A percentile compares a stretch with the other conserved stretches of the same genome.
phyloP scores from a whole-genome alignment of 805 yeast genomes.

The Hanseniaspora thailandica region DNA sequence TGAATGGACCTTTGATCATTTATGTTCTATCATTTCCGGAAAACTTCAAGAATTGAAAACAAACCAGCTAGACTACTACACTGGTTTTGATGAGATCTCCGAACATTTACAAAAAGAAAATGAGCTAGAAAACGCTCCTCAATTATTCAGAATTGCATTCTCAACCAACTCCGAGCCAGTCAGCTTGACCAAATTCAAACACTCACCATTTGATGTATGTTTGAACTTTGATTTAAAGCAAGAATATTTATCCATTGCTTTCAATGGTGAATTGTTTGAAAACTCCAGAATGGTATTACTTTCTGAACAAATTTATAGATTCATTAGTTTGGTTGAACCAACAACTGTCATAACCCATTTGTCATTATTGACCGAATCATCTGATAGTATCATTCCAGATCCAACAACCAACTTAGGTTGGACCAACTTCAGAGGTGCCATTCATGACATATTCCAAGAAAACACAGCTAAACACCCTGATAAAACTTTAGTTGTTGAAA shows the following conservation, averaged over 20 bases:
- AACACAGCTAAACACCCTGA: constrained; percentile 81
- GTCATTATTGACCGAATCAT: constrained; percentile 58
- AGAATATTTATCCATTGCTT: constrained; percentile 28
- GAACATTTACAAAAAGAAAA: constrained; percentile 38
- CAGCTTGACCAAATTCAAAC: constrained; percentile 27
- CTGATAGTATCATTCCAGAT: constrained; percentile 57
- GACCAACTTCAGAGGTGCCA: constrained; percentile 86
- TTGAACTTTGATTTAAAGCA: constrained; percentile 24
- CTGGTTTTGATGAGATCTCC: constrained; percentile 46
- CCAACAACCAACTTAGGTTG: constrained; percentile 82
- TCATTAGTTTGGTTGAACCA: constrained; percentile 30
- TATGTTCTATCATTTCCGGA: constrained; percentile 37
- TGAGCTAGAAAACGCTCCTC: constrained; percentile 47
- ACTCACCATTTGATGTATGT: constrained; percentile 37
- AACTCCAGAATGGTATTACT: constrained; percentile 55
- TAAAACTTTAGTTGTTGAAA: constrained; percentile 84
- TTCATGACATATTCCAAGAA: constrained; percentile 84
- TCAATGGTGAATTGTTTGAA: constrained; percentile 66
- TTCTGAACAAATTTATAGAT: constrained; percentile 60
- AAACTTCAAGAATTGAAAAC: constrained; percentile 20
- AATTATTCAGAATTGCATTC: constrained; percentile 40
- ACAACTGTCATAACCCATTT: constrained; percentile 46
- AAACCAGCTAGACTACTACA: constrained; percentile 24
- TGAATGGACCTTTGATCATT: constrained; percentile 40
- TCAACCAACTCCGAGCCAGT: constrained; percentile 35